A percentile compares a stretch with the other conserved stretches of the same genome.
These are phyloP conservation scores for Carex kokanica DNA, from an alignment of 176 grass and related monocot genomes.

Conservation along the genomic window DNA sequence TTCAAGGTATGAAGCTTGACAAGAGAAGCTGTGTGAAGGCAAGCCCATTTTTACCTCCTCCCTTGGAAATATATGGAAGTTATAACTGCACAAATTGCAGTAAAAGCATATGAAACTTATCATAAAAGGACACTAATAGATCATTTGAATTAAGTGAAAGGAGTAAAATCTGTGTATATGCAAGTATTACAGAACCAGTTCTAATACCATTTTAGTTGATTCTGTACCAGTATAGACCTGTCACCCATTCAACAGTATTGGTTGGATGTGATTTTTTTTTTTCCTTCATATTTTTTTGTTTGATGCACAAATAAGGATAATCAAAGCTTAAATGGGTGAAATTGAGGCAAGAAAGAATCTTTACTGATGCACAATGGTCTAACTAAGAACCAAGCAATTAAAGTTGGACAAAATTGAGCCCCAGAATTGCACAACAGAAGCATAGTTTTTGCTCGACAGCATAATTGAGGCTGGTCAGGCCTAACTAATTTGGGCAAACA, in stretches of 20 bases:
- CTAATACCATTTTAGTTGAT: neutral
- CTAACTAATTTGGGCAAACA: neutral
- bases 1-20: constrained; percentile 76
- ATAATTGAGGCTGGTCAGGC: neutral
- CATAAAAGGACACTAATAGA: neutral
- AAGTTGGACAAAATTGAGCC: constrained; percentile 7
- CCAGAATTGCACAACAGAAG: neutral
- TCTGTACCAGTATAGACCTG: neutral
- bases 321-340: neutral
- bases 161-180: neutral
- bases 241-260: neutral
- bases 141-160: neutral
- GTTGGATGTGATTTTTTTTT: neutral
- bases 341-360: neutral
- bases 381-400: neutral
- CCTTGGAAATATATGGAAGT: constrained; percentile 94
- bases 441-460: neutral
- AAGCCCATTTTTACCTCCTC: constrained; percentile 65
- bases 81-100: constrained; percentile 58
- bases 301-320: neutral
- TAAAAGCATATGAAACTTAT: constrained; percentile 20
- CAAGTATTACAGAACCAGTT: neutral
- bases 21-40: constrained; percentile 91
- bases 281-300: neutral
- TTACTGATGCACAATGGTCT: neutral